A percentile compares a stretch with the other conserved stretches of the same genome.
Conservation (phyloP, 2,329 filamentous ascomycete genomes). For the Botrytis porri region DNA sequence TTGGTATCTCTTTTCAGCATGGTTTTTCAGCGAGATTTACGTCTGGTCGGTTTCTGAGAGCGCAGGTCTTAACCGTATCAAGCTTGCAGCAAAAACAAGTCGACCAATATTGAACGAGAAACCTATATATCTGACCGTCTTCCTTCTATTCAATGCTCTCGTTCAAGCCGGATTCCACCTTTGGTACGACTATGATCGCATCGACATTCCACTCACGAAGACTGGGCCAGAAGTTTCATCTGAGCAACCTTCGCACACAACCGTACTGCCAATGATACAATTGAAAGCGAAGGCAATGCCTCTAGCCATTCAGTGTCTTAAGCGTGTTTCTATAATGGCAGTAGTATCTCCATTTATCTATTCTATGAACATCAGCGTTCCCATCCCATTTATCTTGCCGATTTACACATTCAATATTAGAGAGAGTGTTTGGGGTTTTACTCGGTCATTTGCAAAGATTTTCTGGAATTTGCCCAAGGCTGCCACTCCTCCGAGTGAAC, state of each 20-base stretch:
- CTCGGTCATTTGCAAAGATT: constrained; percentile 66
- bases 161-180: constrained; percentile 70
- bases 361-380: constrained; percentile 44
- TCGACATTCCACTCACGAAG: constrained; percentile 43
- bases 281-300: constrained; percentile 39
- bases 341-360: constrained; percentile 41
- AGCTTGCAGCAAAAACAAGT: constrained; percentile 65
- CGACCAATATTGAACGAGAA: constrained; percentile 80
- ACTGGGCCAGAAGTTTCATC: constrained; percentile 33
- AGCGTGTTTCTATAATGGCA: constrained; percentile 41
- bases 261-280: constrained; percentile 40
- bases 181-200: constrained; percentile 67
- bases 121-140: constrained; percentile 73
- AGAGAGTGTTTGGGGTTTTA: constrained; percentile 62
- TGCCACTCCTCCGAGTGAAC: constrained; percentile 57
- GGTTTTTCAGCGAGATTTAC: constrained; percentile 77
- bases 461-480: constrained; percentile 75
- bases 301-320: constrained; percentile 36
- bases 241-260: constrained; percentile 41
- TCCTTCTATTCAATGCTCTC: constrained; percentile 65
- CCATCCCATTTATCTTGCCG: constrained; percentile 33
- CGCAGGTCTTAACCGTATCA: constrained; percentile 70
- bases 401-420: constrained; percentile 65
- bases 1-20: constrained; percentile 76
- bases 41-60: constrained; percentile 64